Percentiles rank a stretch among this genome's conserved stretches.
phyloP scores from a whole-genome alignment of 306 rosid species.

The Vicia sativa region DNA sequence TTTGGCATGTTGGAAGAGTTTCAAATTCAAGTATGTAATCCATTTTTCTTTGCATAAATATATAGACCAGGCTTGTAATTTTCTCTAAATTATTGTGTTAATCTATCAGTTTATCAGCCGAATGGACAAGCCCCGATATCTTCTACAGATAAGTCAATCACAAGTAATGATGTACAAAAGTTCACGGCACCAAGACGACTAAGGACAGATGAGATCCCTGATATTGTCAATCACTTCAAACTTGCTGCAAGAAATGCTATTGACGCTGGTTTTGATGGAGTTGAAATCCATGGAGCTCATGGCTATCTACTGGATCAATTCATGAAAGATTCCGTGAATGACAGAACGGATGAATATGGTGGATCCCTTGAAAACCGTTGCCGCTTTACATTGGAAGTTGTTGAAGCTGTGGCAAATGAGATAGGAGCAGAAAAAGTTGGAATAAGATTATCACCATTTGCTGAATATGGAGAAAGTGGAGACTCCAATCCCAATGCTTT shows the following conservation, averaged over 20 bases:
- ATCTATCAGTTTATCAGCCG: neutral
- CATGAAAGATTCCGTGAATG: constrained; percentile 61
- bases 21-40: constrained; percentile 26
- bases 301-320: constrained; percentile 73
- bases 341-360: constrained; percentile 68
- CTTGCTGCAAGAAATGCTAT: constrained; percentile 50
- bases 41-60: too few relatives aligned
- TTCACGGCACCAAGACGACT: constrained; percentile 59
- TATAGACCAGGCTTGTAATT: too few relatives aligned
- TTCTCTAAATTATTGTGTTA: neutral
- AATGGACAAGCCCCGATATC: neutral
- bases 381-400: constrained; percentile 57
- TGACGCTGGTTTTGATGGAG: constrained; percentile 81
- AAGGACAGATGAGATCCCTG: constrained; percentile 53
- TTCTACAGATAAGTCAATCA: neutral
- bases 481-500: neutral
- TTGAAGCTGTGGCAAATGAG: constrained; percentile 57
- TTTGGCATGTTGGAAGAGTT: constrained; percentile 56
- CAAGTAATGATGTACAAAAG: constrained; percentile 23
- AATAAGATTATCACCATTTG: constrained; percentile 8
- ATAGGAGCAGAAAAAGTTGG: constrained; percentile 42
- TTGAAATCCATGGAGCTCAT: constrained; percentile 72
- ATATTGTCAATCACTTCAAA: constrained; percentile 55
- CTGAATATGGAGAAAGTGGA: neutral
- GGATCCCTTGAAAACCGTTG: constrained; percentile 69